phyloP scores from a whole-genome alignment of 306 rosid species.

The Vachellia collinsii region DNA sequence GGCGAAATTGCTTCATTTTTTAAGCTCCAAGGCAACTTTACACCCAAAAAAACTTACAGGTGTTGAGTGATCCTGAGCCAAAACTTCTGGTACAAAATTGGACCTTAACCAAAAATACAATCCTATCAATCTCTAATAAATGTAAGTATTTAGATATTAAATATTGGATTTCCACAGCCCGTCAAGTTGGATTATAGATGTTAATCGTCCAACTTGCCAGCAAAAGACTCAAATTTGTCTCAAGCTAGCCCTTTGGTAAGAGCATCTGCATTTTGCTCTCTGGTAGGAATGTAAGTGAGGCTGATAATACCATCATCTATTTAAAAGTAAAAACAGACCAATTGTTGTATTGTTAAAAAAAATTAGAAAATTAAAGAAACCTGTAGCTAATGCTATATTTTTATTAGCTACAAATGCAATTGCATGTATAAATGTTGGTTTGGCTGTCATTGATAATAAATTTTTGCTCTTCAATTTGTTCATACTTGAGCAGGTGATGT shows the following conservation, averaged over 20 bases:
- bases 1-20: no score
- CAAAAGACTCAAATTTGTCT: background rate
- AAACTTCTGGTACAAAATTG: no score
- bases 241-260: background rate
- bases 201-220: background rate
- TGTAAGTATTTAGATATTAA: no score
- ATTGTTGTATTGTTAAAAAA: background rate
- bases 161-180: background rate
- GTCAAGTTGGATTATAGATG: background rate
- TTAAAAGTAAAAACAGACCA: background rate
- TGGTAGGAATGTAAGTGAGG: background rate
- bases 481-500: conserved; percentile 80
- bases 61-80: no score
- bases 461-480: conserved; percentile 27
- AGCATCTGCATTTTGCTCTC: background rate
- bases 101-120: no score
- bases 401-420: conserved; percentile 17
- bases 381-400: background rate
- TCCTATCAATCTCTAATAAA: background rate
- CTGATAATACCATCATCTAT: background rate
- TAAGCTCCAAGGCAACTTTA: no score
- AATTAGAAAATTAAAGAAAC: background rate
- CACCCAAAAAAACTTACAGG: no score
- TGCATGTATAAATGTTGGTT: conserved; percentile 16
- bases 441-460: background rate